Evolutionary conservation across 2,329 filamentous ascomycete genomes (phyloP).

Genomic region (Alternaria brassicicola): DNA sequence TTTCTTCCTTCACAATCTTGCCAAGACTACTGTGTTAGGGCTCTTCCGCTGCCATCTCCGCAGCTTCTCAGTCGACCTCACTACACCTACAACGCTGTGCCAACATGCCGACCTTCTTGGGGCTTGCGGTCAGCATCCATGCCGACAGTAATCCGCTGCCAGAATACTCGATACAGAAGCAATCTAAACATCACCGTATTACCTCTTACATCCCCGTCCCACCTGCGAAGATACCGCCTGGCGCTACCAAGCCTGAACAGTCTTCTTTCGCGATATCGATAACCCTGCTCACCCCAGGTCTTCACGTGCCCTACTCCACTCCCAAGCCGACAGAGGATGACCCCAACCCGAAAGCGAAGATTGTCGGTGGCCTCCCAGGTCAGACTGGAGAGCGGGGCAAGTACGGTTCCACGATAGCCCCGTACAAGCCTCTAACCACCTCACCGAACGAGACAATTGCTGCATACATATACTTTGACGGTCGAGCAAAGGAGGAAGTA

Average conservation of each 20-base stretch:
- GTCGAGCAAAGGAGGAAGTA: constrained; percentile 92
- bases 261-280: constrained; percentile 98
- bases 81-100: constrained; percentile 4
- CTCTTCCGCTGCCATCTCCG: constrained; percentile 17
- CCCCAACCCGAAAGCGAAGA: constrained; percentile 80
- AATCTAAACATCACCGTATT: constrained; percentile 88
- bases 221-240: constrained; percentile 73
- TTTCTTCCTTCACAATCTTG: constrained; percentile 17
- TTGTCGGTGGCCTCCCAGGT: constrained; percentile 74
- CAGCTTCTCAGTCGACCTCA: constrained; percentile 12
- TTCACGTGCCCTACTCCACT: constrained; percentile 90
- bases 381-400: constrained; percentile 58
- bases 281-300: constrained; percentile 85
- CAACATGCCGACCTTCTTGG: constrained; percentile 89
- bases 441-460: constrained; percentile 97
- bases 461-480: constrained; percentile 99
- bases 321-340: constrained; percentile 79
- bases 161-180: constrained; percentile 93
- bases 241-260: constrained; percentile 79
- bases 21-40: constrained; percentile 24
- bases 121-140: constrained; percentile 97
- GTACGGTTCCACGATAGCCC: constrained; percentile 67
- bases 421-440: constrained; percentile 90
- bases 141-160: constrained; percentile 77
- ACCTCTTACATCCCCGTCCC: constrained; percentile 97